Conservation (phyloP, 495 filamentous ascomycete genomes). For the Choiromyces venosus region DNA sequence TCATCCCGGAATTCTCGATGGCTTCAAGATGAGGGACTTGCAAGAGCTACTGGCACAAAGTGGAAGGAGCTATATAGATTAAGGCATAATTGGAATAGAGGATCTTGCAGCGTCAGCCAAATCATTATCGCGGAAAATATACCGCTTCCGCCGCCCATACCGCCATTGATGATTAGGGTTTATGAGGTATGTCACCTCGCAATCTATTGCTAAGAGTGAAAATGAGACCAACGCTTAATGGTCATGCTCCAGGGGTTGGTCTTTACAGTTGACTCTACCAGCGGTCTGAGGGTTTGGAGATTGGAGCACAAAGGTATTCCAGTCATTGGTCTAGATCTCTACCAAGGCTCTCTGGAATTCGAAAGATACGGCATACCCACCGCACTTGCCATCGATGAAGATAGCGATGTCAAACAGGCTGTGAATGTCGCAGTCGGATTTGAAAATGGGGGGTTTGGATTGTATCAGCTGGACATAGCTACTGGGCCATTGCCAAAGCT, state of each 20-base stretch:
- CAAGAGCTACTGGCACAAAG: conserved; percentile 53
- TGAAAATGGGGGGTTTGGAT: conserved; percentile 63
- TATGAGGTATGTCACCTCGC: conserved; percentile 31
- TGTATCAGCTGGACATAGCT: conserved; percentile 56
- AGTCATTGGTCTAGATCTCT: conserved; percentile 48
- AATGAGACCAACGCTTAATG: conserved; percentile 51
- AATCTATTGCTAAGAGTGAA: conserved; percentile 8
- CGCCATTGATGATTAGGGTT: conserved; percentile 45
- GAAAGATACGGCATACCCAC: conserved; percentile 51
- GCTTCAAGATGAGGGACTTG: conserved; percentile 66
- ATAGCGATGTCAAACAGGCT: conserved; percentile 39
- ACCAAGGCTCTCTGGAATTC: conserved; percentile 25
- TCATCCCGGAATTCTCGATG: conserved; percentile 71
- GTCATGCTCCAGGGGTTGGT: conserved; percentile 69
- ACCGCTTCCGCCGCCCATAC: conserved; percentile 48
- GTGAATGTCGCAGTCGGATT: conserved; percentile 68
- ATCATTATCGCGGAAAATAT: conserved; percentile 54
- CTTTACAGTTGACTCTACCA: conserved; percentile 64
- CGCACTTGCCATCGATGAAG: conserved; percentile 60
- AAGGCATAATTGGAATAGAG: conserved; percentile 84
- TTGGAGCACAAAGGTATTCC: conserved; percentile 49
- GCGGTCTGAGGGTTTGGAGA: conserved; percentile 73
- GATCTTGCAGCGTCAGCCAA: conserved; percentile 73
- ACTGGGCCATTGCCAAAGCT: conserved; percentile 47
- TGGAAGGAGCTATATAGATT: conserved; percentile 93